Evolutionary conservation across 495 filamentous ascomycete species (phyloP), one percentile per base, ranked within the genome.

Genomic region (Neurospora discreta): DNA sequence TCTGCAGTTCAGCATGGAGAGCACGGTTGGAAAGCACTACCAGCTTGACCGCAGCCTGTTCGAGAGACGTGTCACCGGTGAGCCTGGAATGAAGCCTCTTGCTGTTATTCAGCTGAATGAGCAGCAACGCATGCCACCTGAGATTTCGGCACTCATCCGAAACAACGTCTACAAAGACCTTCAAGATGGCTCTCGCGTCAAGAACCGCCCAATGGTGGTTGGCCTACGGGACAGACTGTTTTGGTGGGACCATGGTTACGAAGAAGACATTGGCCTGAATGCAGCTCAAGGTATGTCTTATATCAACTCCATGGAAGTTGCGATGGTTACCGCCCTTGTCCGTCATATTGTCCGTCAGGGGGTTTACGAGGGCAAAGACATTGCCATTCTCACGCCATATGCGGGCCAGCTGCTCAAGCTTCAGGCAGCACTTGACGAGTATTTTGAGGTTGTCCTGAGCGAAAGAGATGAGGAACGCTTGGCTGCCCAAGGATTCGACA

Each of bases 361-460:
- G n/a, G n/a, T n/a, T n/a, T n/a, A n/a, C n/a, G n/a, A n/a, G n/a
- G n/a, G n/a, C n/a, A n/a, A n/a, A n/a, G n/a, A n/a, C n/a, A 94
- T 96, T 76, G 91, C 92, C 3, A 87, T 97, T 9, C 74, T 96
- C 4, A 94, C 92, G 3, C 93, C 91, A 0, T 93, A 94, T 74
- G 78, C 90, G 9, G 90, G 90, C 16, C 93, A 97, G 75, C 81
- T 96, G 13, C 84, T 87, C 43, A 87, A 85, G 43, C 82, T 95
- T 33, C 82, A 85, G 7, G 79, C 81, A 26, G 81, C 77, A 41
- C 78, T 95, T 46, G 73, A 77, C 7, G 75, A 74, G 4, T 79
- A 83, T 15, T 89, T 89, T 69, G 87, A 89, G 46, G 87, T 95
- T 16, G 82, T 87, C 6, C 68, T 95, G 23, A 87, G 87, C 16